phyloP scores from a whole-genome alignment of 768 basidiomycete genomes.

The Dioszegia crocea region DNA sequence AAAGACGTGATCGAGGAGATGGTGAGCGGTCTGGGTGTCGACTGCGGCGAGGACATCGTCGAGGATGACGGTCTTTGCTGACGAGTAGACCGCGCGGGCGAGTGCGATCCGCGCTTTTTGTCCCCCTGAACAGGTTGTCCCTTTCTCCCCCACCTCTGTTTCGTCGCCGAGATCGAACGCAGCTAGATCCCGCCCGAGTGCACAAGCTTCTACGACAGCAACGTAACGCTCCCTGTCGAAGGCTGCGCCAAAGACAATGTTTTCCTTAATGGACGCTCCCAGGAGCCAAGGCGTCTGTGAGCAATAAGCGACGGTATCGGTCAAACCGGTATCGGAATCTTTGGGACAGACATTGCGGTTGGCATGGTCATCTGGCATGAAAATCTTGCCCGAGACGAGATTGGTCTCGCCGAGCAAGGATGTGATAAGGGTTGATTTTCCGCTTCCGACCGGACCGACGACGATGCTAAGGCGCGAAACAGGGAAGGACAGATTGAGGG shows the following conservation, averaged over 20 bases:
- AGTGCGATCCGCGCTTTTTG: slow-evolving; percentile 46
- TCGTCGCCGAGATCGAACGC: slow-evolving; percentile 54
- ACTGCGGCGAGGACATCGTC: slow-evolving; percentile 48
- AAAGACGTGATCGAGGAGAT: slow-evolving; percentile 35
- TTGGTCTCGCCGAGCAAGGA: slow-evolving; percentile 45
- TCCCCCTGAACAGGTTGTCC: slow-evolving; percentile 44
- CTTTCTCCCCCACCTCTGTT: slow-evolving; percentile 48
- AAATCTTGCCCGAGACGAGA: slow-evolving; percentile 40
- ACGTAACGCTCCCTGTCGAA: slow-evolving; percentile 46
- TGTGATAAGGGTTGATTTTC: slow-evolving; percentile 44
- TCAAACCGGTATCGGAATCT: slow-evolving; percentile 40
- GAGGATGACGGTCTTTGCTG: slow-evolving; percentile 41
- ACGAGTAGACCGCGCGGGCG: slow-evolving; percentile 45
- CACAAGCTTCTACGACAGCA: slow-evolving; percentile 42
- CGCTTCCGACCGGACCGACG: slow-evolving; percentile 41
- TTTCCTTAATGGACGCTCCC: slow-evolving; percentile 45
- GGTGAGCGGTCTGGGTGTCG: slow-evolving; percentile 47
- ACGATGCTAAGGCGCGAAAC: slow-evolving; percentile 37
- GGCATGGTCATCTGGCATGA: slow-evolving; percentile 47
- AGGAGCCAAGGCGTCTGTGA: slow-evolving; percentile 46
- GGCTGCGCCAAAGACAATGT: slow-evolving; percentile 37
- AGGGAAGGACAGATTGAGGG: slow-evolving; percentile 41
- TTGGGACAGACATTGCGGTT: slow-evolving; percentile 39
- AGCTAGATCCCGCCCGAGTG: slow-evolving; percentile 44
- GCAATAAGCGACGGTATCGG: slow-evolving; percentile 44